These are phyloP conservation scores for Wickerhamiella domercqiae DNA, from an alignment of 805 yeast species.

Conservation along the genomic window DNA sequence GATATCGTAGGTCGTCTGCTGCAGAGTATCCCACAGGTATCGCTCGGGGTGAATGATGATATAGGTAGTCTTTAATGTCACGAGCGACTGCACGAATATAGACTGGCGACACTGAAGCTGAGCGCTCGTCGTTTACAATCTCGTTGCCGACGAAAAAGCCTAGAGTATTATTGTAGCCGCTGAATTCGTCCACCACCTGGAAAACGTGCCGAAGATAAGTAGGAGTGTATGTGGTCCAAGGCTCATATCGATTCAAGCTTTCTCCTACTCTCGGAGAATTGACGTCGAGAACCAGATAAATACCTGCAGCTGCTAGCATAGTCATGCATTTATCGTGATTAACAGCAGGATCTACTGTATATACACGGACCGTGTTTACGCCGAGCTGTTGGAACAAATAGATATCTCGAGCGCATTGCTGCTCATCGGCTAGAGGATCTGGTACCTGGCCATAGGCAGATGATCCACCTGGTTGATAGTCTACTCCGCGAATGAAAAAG, in stretches of 20 bases:
- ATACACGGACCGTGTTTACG: slow-evolving; percentile 74
- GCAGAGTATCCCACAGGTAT: slow-evolving; percentile 95
- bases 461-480: slow-evolving; percentile 93
- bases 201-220: slow-evolving; percentile 62
- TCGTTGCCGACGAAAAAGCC: slow-evolving; percentile 92
- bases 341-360: slow-evolving; percentile 67
- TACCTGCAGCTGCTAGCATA: slow-evolving; percentile 77
- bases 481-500: slow-evolving; percentile 77
- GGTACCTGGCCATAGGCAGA: slow-evolving; percentile 38
- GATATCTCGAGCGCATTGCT: slow-evolving; percentile 68
- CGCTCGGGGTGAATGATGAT: slow-evolving; percentile 38
- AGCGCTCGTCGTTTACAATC: slow-evolving; percentile 61
- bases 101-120: slow-evolving; percentile 47
- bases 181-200: slow-evolving; percentile 64
- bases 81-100: slow-evolving; percentile 66
- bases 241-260: slow-evolving; percentile 79
- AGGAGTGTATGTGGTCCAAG: slow-evolving; percentile 73
- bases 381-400: slow-evolving; percentile 68
- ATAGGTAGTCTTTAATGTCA: slow-evolving; percentile 64
- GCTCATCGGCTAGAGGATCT: slow-evolving; percentile 69
- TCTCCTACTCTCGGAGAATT: slow-evolving; percentile 71
- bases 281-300: slow-evolving; percentile 80
- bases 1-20: slow-evolving; percentile 72
- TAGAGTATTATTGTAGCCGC: slow-evolving; percentile 73
- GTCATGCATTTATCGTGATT: slow-evolving; percentile 88